phyloP scores from a whole-genome alignment of 352 stramenopile genomes.

The Phytophthora pinifolia region DNA sequence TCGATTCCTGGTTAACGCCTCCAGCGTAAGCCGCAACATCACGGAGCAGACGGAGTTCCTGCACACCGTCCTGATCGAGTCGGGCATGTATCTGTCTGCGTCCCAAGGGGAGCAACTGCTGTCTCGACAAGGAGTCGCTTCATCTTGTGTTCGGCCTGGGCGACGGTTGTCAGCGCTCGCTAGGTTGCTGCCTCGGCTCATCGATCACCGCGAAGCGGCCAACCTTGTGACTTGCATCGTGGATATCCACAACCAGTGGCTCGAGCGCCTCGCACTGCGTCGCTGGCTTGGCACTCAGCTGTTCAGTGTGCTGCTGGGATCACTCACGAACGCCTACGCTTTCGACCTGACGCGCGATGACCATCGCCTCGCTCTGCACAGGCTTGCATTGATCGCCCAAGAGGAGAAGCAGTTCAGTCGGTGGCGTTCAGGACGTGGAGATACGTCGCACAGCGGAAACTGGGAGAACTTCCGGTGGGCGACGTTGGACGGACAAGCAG shows the following conservation, averaged over 20 bases:
- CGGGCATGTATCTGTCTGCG: conserved; percentile 67
- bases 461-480: conserved; percentile 91
- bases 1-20: conserved; percentile 41
- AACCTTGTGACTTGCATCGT: conserved; percentile 44
- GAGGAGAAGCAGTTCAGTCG: conserved; percentile 73
- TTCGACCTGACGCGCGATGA: conserved; percentile 48
- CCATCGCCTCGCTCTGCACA: conserved; percentile 49
- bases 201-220: conserved; percentile 52
- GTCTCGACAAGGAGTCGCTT: conserved; percentile 39
- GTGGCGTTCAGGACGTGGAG: conserved; percentile 41
- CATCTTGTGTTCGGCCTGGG: conserved; percentile 12
- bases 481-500: conserved; percentile 53
- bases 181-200: conserved; percentile 64
- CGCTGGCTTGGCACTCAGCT: conserved; percentile 52
- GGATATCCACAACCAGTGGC: conserved; percentile 47
- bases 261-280: conserved; percentile 57
- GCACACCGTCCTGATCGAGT: conserved; percentile 46
- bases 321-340: conserved; percentile 64
- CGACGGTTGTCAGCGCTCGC: conserved; percentile 36
- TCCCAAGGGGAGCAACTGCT: conserved; percentile 68
- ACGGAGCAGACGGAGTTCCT: conserved; percentile 66
- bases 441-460: conserved; percentile 86
- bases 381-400: conserved; percentile 69
- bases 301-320: conserved; percentile 63
- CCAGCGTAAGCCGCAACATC: conserved; percentile 46